Conservation (phyloP, 352 stramenopile species). For the Phytophthora hybrid region DNA sequence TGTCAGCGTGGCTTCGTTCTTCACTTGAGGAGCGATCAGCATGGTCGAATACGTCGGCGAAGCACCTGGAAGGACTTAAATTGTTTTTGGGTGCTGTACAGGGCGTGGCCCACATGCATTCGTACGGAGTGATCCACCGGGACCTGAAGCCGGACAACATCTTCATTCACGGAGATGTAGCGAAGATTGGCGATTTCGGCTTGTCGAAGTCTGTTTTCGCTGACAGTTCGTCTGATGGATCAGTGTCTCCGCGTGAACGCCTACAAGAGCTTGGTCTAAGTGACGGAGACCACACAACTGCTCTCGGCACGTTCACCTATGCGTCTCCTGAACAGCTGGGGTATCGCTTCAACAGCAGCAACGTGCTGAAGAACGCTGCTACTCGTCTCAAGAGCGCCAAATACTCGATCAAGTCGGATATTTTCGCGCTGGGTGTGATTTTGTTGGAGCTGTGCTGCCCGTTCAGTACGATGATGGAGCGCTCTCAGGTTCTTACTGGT, state of each 20-base stretch:
- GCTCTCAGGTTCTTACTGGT: slow-evolving; percentile 81
- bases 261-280: slow-evolving; percentile 34
- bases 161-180: slow-evolving; percentile 68
- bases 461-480: slow-evolving; percentile 89
- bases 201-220: slow-evolving; percentile 68
- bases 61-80: slow-evolving; percentile 68
- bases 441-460: slow-evolving; percentile 86
- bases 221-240: slow-evolving; percentile 32
- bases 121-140: slow-evolving; percentile 74
- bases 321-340: slow-evolving; percentile 89
- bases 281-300: slow-evolving; percentile 76
- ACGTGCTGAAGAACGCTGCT: slow-evolving; percentile 46
- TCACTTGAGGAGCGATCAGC: slow-evolving; percentile 60
- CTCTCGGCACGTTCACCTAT: slow-evolving; percentile 85
- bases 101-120: slow-evolving; percentile 83
- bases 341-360: slow-evolving; percentile 57
- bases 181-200: slow-evolving; percentile 78
- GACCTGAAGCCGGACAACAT: slow-evolving; percentile 83
- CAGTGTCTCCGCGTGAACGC: slow-evolving; percentile 28
- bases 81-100: slow-evolving; percentile 72
- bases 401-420: slow-evolving; percentile 88
- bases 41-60: slow-evolving; percentile 46
- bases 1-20: slow-evolving; percentile 76
- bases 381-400: slow-evolving; percentile 75
- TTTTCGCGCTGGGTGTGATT: slow-evolving; percentile 86